A percentile compares a stretch with the other conserved stretches of the same genome.
Conservation (phyloP, 306 rosid genomes). For the Dicorynia guianensis region DNA sequence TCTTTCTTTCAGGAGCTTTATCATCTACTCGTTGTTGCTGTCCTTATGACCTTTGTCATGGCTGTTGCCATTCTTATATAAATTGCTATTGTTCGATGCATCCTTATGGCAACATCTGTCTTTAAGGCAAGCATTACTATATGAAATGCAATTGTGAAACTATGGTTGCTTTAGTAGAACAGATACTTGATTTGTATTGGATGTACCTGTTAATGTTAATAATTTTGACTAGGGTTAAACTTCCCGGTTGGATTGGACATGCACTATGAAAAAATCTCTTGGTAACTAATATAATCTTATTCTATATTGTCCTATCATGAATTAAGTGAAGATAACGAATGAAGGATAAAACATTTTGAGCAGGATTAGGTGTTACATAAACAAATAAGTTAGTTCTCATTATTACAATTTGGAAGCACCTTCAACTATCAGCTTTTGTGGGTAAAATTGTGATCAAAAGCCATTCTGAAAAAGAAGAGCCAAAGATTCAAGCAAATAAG, state of each 20-base stretch:
- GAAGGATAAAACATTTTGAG: too few relatives aligned
- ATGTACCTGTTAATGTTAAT: conserved; percentile 1
- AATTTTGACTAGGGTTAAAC: not conserved
- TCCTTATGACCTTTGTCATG: conserved; percentile 87
- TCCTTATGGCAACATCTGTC: conserved; percentile 98
- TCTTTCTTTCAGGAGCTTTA: conserved; percentile 68
- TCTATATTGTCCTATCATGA: not conserved
- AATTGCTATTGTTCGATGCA: conserved; percentile 89
- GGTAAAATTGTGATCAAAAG: not conserved
- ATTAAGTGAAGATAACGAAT: not conserved
- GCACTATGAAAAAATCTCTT: not conserved
- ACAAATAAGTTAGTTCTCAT: too few relatives aligned
- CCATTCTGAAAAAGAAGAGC: too few relatives aligned
- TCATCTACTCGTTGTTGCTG: conserved; percentile 80
- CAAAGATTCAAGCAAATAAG: not conserved
- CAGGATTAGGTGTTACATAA: not conserved
- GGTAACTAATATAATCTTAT: not conserved
- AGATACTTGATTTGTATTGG: conserved; percentile 1
- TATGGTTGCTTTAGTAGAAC: conserved; percentile 3
- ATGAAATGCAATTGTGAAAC: conserved; percentile 26
- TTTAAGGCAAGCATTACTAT: conserved; percentile 74
- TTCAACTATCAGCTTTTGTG: not conserved
- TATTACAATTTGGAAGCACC: not conserved
- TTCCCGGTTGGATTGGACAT: not conserved
- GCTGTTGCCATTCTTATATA: conserved; percentile 82